Percentiles rank a stretch among this genome's conserved stretches.
These are phyloP conservation scores for Microstegium vimineum DNA, from an alignment of 176 grass and related monocot genomes.

Conservation along the genomic window DNA sequence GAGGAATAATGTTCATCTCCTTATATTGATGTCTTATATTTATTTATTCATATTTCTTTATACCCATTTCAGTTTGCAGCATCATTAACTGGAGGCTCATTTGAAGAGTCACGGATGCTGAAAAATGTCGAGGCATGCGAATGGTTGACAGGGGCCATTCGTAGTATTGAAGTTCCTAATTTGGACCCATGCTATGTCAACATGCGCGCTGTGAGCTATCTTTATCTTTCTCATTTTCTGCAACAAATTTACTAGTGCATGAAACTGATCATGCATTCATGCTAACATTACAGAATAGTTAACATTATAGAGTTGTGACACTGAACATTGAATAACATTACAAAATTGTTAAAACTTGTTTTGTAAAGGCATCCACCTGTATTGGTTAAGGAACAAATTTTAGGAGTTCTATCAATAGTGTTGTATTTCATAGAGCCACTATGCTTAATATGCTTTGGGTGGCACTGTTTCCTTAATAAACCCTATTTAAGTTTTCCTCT, in stretches of 20 bases:
- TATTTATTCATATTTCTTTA: constrained; percentile 24
- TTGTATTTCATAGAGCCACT: not conserved
- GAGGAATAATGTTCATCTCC: constrained; percentile 18
- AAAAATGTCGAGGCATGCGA: constrained; percentile 99
- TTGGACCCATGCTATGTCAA: constrained; percentile 87
- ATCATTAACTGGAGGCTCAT: constrained; percentile 81
- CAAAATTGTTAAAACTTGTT: not conserved
- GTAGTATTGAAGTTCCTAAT: constrained; percentile 74
- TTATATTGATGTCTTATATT: constrained; percentile 13
- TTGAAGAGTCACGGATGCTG: constrained; percentile 92
- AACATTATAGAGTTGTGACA: constrained; percentile 6
- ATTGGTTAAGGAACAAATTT: not conserved
- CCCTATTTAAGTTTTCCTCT: not conserved
- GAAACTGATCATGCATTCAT: constrained; percentile 7
- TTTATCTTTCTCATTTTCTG: not conserved
- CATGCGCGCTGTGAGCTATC: constrained; percentile 74
- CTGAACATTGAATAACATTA: not conserved
- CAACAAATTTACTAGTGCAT: constrained; percentile 13
- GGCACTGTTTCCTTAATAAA: not conserved
- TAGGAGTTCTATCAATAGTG: not conserved
- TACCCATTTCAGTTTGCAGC: constrained; percentile 56
- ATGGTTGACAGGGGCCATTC: constrained; percentile 91
- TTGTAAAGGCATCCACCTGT: not conserved
- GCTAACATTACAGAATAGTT: constrained; percentile 7
- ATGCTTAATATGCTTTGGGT: not conserved